Evolutionary conservation across 2,329 filamentous ascomycete species (phyloP), one percentile per base, ranked within the genome.

Genomic region (Penicillium sumatraense): DNA sequence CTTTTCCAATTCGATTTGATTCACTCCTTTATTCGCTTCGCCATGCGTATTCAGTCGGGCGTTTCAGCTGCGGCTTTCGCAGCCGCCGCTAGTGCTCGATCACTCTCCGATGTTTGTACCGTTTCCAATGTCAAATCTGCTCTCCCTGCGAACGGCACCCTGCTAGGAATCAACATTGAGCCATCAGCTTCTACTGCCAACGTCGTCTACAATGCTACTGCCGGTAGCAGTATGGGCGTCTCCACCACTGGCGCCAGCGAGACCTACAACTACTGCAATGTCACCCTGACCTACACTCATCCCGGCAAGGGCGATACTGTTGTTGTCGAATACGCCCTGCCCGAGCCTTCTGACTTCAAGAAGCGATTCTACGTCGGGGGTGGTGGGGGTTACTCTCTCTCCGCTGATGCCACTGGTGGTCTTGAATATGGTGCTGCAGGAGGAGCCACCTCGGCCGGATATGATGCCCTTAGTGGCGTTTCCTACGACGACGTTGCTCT

Each of bases 331-430:
- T 74, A 52, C 67, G 73, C 71, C 61, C 76, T 56, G 69, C 77
- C 58, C 14, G 57, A 60, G 36, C 69, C 68, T 0, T 65, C 68
- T 18, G 67, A 71, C 38, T 81, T 76, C 63, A 61, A 78, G 61
- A 78, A 76, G 61, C 76, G 78, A 16, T 81, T 78, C 65, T 78
- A 79, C 50, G 72, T 78, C 5, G 73, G 65, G 13, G 78, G 78
- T 7, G 78, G 79, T 18, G 78, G 77, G 20, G 79, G 77, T 2
- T 80, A 72, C 65, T 68, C 72, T 14, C 70, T 79, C n/a, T 68
- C 62, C 40, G 67, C 57, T 40, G 72, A 65, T 51, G 68, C 73
- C 3, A 77, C 74, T 6, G 75, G 74, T 26, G 75, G 77, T 52
- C 70, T 80, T 16, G 53, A 64, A 18, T 80, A 80, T 44, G 77